Conservation (phyloP, 345 rosid genomes). For the Pistacia integerrima region DNA sequence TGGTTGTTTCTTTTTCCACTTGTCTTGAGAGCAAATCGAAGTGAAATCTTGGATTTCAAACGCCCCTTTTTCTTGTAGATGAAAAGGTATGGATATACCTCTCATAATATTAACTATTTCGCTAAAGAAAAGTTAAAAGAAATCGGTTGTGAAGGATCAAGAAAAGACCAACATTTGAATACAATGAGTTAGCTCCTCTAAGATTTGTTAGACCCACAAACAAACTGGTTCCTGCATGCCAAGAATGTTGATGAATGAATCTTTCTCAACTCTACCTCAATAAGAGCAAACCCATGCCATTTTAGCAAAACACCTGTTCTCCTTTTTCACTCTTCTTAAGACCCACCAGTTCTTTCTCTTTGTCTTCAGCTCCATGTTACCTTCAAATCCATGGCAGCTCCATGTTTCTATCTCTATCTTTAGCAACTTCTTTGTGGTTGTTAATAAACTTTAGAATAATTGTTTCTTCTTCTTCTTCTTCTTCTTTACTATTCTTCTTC, state of each 20-base stretch:
- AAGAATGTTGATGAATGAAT: constrained; percentile 24
- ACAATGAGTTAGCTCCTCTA: not conserved
- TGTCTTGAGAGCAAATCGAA: constrained; percentile 35
- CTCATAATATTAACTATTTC: constrained; percentile 7
- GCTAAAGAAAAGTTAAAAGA: constrained; percentile 6
- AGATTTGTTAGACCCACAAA: constrained; percentile 17
- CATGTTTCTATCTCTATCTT: constrained; percentile 8
- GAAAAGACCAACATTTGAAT: constrained; percentile 8
- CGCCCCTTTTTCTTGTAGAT: constrained; percentile 37
- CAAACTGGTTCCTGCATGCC: constrained; percentile 29
- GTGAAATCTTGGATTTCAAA: constrained; percentile 38
- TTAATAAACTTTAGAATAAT: not conserved
- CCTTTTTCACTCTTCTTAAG: constrained; percentile 3
- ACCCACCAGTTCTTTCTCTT: constrained; percentile 17
- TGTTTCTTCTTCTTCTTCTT: not conserved
- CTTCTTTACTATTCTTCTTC: not conserved
- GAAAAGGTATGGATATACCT: constrained; percentile 46
- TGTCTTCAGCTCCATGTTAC: constrained; percentile 30
- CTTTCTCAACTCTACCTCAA: constrained; percentile 13
- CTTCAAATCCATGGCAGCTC: constrained; percentile 27
- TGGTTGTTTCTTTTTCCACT: constrained; percentile 33
- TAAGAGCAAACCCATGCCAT: constrained; percentile 24
- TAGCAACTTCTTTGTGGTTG: not conserved
- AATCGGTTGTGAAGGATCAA: constrained; percentile 16
- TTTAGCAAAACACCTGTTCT: constrained; percentile 19